These are phyloP conservation scores for Ampelomyces quisqualis DNA, from an alignment of 2,329 filamentous ascomycete species.

Conservation along the genomic window DNA sequence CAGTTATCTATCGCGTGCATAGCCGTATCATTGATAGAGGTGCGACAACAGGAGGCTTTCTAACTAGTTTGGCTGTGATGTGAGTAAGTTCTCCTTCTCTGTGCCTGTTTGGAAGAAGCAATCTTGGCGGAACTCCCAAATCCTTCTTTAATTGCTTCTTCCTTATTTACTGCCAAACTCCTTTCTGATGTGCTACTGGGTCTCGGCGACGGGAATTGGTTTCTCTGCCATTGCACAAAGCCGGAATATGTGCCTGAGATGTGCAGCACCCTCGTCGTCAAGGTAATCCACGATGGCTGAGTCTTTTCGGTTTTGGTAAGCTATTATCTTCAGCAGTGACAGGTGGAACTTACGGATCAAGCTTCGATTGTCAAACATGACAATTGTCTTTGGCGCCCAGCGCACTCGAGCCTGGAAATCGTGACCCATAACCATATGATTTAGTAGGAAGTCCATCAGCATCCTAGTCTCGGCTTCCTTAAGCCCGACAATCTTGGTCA, in stretches of 20 bases:
- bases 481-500: not conserved
- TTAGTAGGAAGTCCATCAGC: not conserved
- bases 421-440: not conserved
- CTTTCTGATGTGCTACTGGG: not conserved
- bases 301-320: not conserved
- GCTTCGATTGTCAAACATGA: not conserved
- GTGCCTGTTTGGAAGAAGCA: not conserved
- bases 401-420: not conserved
- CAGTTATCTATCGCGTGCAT: no score
- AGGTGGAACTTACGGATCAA: not conserved
- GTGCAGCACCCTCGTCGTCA: not conserved
- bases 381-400: not conserved
- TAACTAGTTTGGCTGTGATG: no score
- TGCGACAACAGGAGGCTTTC: no score
- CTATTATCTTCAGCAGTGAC: not conserved
- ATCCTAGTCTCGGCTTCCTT: conserved; percentile 1
- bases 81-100: not conserved
- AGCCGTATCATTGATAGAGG: no score
- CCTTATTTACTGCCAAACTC: not conserved
- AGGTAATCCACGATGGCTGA: not conserved
- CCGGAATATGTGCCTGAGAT: not conserved
- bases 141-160: not conserved
- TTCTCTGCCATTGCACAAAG: not conserved
- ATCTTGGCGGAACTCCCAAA: not conserved
- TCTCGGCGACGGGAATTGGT: not conserved